Conservation (phyloP, 2,329 filamentous ascomycete species). For the Colletotrichum costaricense region DNA sequence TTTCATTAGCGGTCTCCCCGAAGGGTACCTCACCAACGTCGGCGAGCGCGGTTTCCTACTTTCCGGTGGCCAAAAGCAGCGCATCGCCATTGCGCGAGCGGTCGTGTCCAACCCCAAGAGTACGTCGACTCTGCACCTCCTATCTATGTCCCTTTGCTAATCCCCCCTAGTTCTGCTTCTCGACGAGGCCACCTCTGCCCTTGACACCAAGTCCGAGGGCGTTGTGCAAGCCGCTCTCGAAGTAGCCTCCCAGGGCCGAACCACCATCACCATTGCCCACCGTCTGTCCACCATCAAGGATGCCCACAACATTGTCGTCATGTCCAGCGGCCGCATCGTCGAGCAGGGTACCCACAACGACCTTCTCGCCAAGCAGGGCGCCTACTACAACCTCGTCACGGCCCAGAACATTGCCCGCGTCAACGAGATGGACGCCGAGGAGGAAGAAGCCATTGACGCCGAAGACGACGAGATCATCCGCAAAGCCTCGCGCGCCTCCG, state of each 20-base stretch:
- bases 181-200: conserved; percentile 92
- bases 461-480: conserved; percentile 62
- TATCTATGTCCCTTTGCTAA: conserved; percentile 28
- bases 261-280: conserved; percentile 96
- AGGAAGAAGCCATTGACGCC: conserved; percentile 61
- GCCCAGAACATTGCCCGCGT: conserved; percentile 83
- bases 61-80: conserved; percentile 95
- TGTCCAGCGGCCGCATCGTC: conserved; percentile 85
- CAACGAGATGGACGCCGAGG: conserved; percentile 63
- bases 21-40: conserved; percentile 94
- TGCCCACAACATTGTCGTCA: conserved; percentile 96
- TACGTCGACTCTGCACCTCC: conserved; percentile 43
- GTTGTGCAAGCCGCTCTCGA: conserved; percentile 95
- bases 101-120: conserved; percentile 90
- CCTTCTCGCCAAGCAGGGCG: conserved; percentile 75
- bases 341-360: conserved; percentile 92
- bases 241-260: conserved; percentile 84
- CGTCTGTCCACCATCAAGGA: conserved; percentile 93
- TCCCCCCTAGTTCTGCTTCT: conserved; percentile 75
- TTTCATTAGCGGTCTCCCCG: conserved; percentile 84
- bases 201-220: conserved; percentile 95
- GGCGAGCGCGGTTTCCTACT: conserved; percentile 93
- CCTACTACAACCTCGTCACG: conserved; percentile 88
- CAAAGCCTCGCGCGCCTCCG: conserved; percentile 55
- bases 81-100: conserved; percentile 92